These are phyloP conservation scores for Polyporus tsugae DNA, from an alignment of 1,284 basidiomycete genomes.

Conservation along the genomic window DNA sequence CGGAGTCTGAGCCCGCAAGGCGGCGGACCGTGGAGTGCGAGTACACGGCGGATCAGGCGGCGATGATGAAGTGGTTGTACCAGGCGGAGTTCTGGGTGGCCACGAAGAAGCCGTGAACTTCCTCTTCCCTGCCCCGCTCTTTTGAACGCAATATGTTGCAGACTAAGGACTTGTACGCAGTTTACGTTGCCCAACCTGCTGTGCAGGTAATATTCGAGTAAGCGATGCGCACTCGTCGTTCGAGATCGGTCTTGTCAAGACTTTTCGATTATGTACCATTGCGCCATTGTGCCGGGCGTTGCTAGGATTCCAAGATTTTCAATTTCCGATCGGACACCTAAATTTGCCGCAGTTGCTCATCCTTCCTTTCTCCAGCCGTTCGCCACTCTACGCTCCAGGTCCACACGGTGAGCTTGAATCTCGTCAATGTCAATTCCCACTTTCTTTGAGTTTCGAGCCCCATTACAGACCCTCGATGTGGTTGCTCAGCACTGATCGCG, in stretches of 20 bases:
- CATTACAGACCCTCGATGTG: slow-evolving; percentile 6
- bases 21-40: slow-evolving; percentile 60
- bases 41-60: slow-evolving; percentile 66
- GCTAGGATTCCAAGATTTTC: too few species aligned
- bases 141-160: background rate
- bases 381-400: background rate
- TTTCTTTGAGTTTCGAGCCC: background rate
- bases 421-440: background rate
- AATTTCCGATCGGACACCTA: too few species aligned
- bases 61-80: slow-evolving; percentile 76
- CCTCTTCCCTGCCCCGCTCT: background rate
- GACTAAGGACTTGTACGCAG: background rate
- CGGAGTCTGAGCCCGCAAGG: slow-evolving; percentile 24
- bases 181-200: background rate
- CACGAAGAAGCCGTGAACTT: slow-evolving; percentile 41
- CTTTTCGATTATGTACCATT: too few species aligned
- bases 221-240: too few species aligned
- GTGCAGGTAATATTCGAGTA: background rate
- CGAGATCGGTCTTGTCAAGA: too few species aligned
- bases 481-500: slow-evolving; percentile 13
- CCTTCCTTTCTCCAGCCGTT: too few species aligned
- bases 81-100: slow-evolving; percentile 73
- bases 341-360: too few species aligned
- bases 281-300: too few species aligned
- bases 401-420: background rate